Evolutionary conservation across 2,329 filamentous ascomycete genomes (phyloP).

Genomic region (Colletotrichum sp.): DNA sequence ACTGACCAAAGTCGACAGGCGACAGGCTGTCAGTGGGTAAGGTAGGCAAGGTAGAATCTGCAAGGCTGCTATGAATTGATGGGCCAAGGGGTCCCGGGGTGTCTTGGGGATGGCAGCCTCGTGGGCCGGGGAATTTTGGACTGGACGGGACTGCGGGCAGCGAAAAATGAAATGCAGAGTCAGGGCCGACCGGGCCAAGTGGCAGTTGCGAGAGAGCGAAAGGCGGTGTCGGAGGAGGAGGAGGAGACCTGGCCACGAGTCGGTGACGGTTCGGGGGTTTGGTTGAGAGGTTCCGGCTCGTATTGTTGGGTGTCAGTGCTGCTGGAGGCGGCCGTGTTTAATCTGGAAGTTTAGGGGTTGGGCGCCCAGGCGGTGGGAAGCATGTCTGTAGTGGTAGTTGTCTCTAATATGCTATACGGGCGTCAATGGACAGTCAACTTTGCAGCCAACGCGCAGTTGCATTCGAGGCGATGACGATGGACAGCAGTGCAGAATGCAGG

Average conservation of each 20-base stretch:
- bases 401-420: background rate
- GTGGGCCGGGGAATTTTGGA: constrained; percentile 2
- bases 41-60: background rate
- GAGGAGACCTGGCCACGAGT: background rate
- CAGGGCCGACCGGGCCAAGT: constrained; percentile 1
- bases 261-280: background rate
- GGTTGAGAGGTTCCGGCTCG: background rate
- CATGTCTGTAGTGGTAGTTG: background rate
- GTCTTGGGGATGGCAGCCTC: constrained; percentile 5
- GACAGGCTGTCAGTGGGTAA: background rate
- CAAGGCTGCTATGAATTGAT: constrained; percentile 4
- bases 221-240: constrained; percentile 10
- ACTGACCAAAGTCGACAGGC: background rate
- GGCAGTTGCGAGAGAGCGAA: background rate
- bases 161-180: background rate
- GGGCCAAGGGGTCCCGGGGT: background rate
- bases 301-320: background rate
- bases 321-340: background rate
- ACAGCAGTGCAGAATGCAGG: background rate
- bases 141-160: background rate
- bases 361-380: background rate
- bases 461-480: background rate
- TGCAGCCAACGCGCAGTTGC: background rate
- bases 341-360: constrained; percentile 3
- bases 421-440: background rate